Base-by-base conservation (phyloP, 78 protist genomes). In the Reticulomyxa filosa region DNA sequence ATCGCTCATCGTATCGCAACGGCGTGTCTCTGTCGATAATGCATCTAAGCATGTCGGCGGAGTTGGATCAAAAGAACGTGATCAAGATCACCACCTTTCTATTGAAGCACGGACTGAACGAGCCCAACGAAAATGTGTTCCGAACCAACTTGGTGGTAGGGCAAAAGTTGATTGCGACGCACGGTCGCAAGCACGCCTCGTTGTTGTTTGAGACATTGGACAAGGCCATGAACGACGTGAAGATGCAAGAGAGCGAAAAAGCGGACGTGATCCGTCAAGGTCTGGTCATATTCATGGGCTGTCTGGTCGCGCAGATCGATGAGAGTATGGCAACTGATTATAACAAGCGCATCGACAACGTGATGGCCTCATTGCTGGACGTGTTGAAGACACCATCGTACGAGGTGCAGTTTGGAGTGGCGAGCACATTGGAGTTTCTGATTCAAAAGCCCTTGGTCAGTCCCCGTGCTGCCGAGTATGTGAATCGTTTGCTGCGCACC, bases 381-480 rank as follows among this genome's bases (percentile, higher is more conserved):
- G 68, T 78, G 51, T 71, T 80, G 27, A 4, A 7, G 34, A 72
- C 76, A n/a, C 80, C 80, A 10, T 74, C 85, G 23, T 65, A 75
- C 75, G 4, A 7, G 3, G 85, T 80, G 53, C 85, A 80, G 76
- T 57, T 59, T 32, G 62, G 79, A 4, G 79, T 62, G 38, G 26
- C 76, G 27, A 0, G 32, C 37, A 62, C 73, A 51, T 74, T 80
- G 53, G 64, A 74, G 3, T 62, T 73, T 32, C 74, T 74, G 30
- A 11, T 71, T 13, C 7, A 13, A 38, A 32, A 7, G 70, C 62
- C 42, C 11, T 59, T 4, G 48, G 53, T 27, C 50, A 30, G 35
- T 42, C 30, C 39, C 30, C 1, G 42, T 20, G 46, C 57, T 25
- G 17, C 26, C 20, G 27, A 29, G 38, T 4, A 0, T 30, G 17